These are phyloP conservation scores for Oryza punctata DNA, from an alignment of 176 grass and related monocot species.

Conservation along the genomic window DNA sequence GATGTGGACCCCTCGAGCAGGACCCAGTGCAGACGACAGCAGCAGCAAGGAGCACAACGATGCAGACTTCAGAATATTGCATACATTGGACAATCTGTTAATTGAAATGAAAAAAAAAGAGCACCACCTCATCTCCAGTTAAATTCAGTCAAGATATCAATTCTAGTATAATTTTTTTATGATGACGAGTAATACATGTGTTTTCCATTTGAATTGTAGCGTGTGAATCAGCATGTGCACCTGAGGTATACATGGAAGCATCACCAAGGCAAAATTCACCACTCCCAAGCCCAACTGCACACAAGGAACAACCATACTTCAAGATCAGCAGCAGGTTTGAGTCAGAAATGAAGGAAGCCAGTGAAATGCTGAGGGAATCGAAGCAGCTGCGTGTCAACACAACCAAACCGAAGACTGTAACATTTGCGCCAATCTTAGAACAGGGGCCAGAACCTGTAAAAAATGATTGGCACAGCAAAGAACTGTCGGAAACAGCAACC, in stretches of 20 bases:
- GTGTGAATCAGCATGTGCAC: background rate
- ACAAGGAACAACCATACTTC: slow-evolving; percentile 48
- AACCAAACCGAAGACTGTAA: slow-evolving; percentile 42
- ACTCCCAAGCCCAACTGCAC: slow-evolving; percentile 31
- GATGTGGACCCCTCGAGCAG: slow-evolving; percentile 58
- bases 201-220: slow-evolving; percentile 31
- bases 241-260: slow-evolving; percentile 49
- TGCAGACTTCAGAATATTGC: background rate
- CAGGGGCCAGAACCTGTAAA: background rate
- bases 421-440: slow-evolving; percentile 39
- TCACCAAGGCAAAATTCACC: slow-evolving; percentile 40
- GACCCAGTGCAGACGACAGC: slow-evolving; percentile 25
- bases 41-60: slow-evolving; percentile 17
- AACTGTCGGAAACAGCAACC: slow-evolving; percentile 32
- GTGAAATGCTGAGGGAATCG: slow-evolving; percentile 55
- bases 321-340: slow-evolving; percentile 60
- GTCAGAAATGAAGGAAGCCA: slow-evolving; percentile 66
- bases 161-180: background rate
- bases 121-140: background rate
- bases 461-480: slow-evolving; percentile 13
- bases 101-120: slow-evolving; percentile 1
- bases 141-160: slow-evolving; percentile 26
- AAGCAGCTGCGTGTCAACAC: slow-evolving; percentile 61
- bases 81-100: background rate
- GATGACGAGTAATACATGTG: slow-evolving; percentile 12